phyloP scores from a whole-genome alignment of 1,284 basidiomycete species.

The Puccinia horiana region DNA sequence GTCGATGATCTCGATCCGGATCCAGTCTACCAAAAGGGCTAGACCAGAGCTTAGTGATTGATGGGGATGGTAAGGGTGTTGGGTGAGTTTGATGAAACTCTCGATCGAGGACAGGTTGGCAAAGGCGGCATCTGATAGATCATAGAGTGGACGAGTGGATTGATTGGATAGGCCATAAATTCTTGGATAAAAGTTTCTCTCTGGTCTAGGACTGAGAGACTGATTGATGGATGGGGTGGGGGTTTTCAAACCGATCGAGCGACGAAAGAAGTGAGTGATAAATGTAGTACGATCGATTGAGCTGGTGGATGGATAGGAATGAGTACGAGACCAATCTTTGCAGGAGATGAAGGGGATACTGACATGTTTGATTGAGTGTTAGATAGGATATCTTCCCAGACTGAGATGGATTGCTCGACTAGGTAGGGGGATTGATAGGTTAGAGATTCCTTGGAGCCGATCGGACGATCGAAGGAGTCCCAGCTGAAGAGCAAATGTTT shows the following conservation, averaged over 20 bases:
- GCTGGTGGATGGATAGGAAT: not conserved
- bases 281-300: constrained; percentile 19
- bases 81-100: constrained; percentile 26
- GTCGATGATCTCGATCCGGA: constrained; percentile 28
- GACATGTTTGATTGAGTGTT: not conserved
- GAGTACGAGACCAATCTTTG: not conserved
- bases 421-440: constrained; percentile 39
- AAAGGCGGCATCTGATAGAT: not conserved
- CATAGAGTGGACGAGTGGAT: not conserved
- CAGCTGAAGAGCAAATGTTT: constrained; percentile 33
- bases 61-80: constrained; percentile 13
- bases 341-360: not conserved
- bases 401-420: constrained; percentile 14
- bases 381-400: constrained; percentile 29
- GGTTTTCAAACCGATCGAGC: constrained; percentile 19
- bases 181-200: not conserved
- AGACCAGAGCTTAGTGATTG: constrained; percentile 7
- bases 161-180: constrained; percentile 19
- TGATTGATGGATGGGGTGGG: not conserved
- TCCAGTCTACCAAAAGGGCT: constrained; percentile 24
- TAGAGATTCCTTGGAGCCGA: constrained; percentile 11
- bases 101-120: constrained; percentile 26
- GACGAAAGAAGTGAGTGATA: constrained; percentile 26
- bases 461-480: constrained; percentile 36
- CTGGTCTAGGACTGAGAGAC: not conserved